Percentiles rank a stretch among this genome's conserved stretches.
These are phyloP conservation scores for Dillenia turbinata DNA, from an alignment of 164 flowering plant species.

Conservation along the genomic window DNA sequence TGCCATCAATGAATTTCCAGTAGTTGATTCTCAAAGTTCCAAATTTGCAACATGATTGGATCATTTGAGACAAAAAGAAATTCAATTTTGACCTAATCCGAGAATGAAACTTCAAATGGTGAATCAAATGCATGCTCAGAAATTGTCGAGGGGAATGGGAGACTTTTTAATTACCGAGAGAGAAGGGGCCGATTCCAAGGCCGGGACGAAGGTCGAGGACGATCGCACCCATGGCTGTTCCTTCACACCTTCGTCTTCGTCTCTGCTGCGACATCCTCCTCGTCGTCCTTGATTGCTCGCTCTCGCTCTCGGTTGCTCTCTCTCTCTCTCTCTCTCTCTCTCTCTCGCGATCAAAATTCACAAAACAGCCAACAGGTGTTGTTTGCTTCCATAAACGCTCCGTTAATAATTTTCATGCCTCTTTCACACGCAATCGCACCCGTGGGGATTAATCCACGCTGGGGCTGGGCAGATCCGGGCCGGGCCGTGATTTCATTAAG, in stretches of 20 bases:
- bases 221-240: constrained; percentile 96
- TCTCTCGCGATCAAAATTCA: background rate
- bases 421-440: no score
- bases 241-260: constrained; percentile 81
- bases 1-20: no score
- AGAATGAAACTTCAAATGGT: no score
- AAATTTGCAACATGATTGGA: no score
- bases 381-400: background rate
- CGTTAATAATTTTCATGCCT: background rate
- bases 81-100: background rate
- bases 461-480: no score
- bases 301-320: background rate
- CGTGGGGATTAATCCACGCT: no score
- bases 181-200: constrained; percentile 76
- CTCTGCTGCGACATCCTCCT: constrained; percentile 41
- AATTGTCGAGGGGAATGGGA: background rate
- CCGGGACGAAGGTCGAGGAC: constrained; percentile 92
- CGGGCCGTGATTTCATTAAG: no score
- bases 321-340: background rate
- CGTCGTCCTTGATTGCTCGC: background rate
- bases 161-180: constrained; percentile 45
- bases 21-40: no score
- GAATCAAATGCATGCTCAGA: no score
- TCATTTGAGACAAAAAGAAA: background rate
- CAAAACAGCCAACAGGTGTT: constrained; percentile 3